A percentile compares a stretch with the other conserved stretches of the same genome.
Conservation (phyloP, 2,329 filamentous ascomycete genomes). For the Penicillium brasilianum region DNA sequence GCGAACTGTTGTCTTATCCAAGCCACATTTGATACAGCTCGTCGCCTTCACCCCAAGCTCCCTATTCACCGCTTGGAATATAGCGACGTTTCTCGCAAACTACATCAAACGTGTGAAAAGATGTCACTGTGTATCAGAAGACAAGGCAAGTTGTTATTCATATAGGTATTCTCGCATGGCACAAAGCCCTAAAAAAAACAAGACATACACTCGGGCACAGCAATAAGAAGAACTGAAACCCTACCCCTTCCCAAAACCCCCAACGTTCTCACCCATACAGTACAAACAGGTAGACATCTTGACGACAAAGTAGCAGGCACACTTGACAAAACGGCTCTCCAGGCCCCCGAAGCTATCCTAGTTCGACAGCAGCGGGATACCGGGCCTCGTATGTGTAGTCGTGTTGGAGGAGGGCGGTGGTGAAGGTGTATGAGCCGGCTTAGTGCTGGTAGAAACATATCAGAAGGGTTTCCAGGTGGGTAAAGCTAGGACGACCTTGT, state of each 20-base stretch:
- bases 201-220: conserved; percentile 19
- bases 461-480: conserved; percentile 15
- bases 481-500: background rate
- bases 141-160: background rate
- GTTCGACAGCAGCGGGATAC: conserved; percentile 29
- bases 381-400: conserved; percentile 30
- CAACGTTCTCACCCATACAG: conserved; percentile 11
- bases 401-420: conserved; percentile 30
- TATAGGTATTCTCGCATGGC: conserved; percentile 18
- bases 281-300: conserved; percentile 14
- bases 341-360: conserved; percentile 16
- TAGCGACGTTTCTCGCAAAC: background rate
- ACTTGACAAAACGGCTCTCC: background rate
- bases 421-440: conserved; percentile 23
- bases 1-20: conserved; percentile 6
- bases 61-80: background rate
- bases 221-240: conserved; percentile 8
- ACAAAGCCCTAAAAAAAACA: conserved; percentile 18
- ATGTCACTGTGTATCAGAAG: background rate
- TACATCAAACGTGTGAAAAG: background rate
- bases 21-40: background rate
- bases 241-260: conserved; percentile 24
- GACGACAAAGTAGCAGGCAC: conserved; percentile 12
- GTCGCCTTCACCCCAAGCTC: background rate
- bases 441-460: conserved; percentile 31